phyloP scores from a whole-genome alignment of 1,284 basidiomycete species.

The Marasmius fiardii region DNA sequence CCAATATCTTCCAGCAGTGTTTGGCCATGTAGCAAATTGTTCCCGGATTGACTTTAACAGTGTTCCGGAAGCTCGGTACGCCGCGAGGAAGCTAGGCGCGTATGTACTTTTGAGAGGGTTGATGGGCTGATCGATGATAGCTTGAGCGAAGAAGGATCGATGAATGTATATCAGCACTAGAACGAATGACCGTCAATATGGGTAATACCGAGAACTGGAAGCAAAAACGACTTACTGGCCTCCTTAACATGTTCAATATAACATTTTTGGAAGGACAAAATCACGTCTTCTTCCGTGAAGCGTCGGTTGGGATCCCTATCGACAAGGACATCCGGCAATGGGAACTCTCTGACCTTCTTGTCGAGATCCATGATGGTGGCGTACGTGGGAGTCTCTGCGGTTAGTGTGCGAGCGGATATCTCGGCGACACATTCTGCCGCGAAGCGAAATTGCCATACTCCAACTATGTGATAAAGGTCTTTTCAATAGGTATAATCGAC shows the following conservation, averaged over 20 bases:
- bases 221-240: slow-evolving; percentile 43
- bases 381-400: slow-evolving; percentile 61
- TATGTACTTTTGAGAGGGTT: slow-evolving; percentile 59
- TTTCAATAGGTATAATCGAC: slow-evolving; percentile 9
- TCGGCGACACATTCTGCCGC: slow-evolving; percentile 63
- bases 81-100: slow-evolving; percentile 62
- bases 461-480: slow-evolving; percentile 34
- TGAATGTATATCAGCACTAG: slow-evolving; percentile 70
- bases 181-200: neutral
- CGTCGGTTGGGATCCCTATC: slow-evolving; percentile 25
- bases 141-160: slow-evolving; percentile 66
- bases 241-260: slow-evolving; percentile 52
- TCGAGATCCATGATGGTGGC: slow-evolving; percentile 70
- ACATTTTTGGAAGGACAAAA: slow-evolving; percentile 45
- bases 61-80: slow-evolving; percentile 54
- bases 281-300: slow-evolving; percentile 24
- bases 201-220: neutral
- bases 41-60: slow-evolving; percentile 53
- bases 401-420: slow-evolving; percentile 59
- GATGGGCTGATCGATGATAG: slow-evolving; percentile 57
- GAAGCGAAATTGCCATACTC: slow-evolving; percentile 61
- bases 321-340: slow-evolving; percentile 44
- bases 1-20: slow-evolving; percentile 52
- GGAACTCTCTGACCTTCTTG: slow-evolving; percentile 64
- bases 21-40: slow-evolving; percentile 52